Percentiles rank a stretch among this genome's conserved stretches.
phyloP scores from a whole-genome alignment of 1,284 basidiomycete genomes.

The Hemileia vastatrix region DNA sequence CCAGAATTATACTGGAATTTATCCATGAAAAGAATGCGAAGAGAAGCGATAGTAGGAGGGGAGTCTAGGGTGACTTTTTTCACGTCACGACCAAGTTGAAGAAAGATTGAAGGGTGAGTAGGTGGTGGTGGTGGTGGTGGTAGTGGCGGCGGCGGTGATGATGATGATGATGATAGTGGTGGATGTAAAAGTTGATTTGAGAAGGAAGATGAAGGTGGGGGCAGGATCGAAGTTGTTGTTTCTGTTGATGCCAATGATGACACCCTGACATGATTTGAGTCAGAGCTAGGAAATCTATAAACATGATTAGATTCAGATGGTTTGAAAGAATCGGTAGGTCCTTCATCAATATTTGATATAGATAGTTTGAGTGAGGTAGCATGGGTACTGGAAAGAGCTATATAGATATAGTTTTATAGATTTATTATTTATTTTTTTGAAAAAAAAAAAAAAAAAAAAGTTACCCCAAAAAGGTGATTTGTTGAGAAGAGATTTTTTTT shows the following conservation, averaged over 20 bases:
- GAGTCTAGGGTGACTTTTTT: conserved; percentile 69
- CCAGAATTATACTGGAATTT: conserved; percentile 83
- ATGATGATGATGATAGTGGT: conserved; percentile 14
- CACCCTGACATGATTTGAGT: background rate
- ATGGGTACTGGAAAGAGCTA: too few relatives aligned
- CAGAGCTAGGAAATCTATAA: background rate
- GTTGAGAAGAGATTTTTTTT: too few relatives aligned
- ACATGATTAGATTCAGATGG: too few relatives aligned
- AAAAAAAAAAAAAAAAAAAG: too few relatives aligned
- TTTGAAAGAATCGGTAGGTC: too few relatives aligned
- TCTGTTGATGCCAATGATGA: conserved; percentile 8
- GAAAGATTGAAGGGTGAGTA: conserved; percentile 55
- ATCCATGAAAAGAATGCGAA: conserved; percentile 85
- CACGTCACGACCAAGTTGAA: conserved; percentile 84
- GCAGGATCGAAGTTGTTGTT: conserved; percentile 10
- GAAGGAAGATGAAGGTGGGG: too few relatives aligned
- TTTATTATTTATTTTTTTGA: too few relatives aligned
- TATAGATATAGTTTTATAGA: too few relatives aligned
- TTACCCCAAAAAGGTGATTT: too few relatives aligned
- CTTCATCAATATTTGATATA: too few relatives aligned
- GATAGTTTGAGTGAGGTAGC: too few relatives aligned
- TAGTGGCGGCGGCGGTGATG: conserved; percentile 13
- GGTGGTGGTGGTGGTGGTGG: conserved; percentile 39
- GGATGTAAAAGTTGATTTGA: too few relatives aligned
- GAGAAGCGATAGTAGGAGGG: conserved; percentile 56